These are phyloP conservation scores for Panaeolus cyanescens DNA, from an alignment of 768 basidiomycete genomes.

Conservation along the genomic window DNA sequence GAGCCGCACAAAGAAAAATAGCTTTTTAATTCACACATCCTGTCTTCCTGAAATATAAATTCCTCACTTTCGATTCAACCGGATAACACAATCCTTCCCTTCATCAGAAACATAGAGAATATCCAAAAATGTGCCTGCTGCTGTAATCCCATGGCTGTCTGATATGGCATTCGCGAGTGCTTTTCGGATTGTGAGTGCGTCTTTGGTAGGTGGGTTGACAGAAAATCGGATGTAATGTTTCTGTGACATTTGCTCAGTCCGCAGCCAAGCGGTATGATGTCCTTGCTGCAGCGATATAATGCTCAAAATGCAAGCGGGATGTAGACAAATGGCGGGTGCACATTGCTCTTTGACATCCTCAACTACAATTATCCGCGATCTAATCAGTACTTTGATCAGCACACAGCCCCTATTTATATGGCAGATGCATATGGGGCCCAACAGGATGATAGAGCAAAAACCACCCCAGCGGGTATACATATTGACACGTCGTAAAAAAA, in stretches of 20 bases:
- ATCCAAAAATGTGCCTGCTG: slow-evolving; percentile 56
- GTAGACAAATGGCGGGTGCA: not conserved
- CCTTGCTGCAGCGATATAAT: slow-evolving; percentile 14
- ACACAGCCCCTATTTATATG: slow-evolving; percentile 7
- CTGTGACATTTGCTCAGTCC: slow-evolving; percentile 7
- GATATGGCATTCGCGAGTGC: slow-evolving; percentile 54
- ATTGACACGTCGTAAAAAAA: not conserved
- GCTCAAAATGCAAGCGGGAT: not conserved
- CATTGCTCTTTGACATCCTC: not conserved
- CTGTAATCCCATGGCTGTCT: slow-evolving; percentile 56
- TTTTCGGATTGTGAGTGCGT: slow-evolving; percentile 52
- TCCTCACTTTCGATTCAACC: slow-evolving; percentile 39
- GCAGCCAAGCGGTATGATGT: slow-evolving; percentile 1
- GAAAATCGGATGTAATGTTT: slow-evolving; percentile 52
- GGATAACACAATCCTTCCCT: slow-evolving; percentile 41
- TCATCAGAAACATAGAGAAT: slow-evolving; percentile 53
- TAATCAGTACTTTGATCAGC: not conserved
- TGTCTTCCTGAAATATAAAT: not conserved
- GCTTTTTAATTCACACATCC: not conserved
- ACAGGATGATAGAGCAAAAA: not conserved
- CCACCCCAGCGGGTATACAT: not conserved
- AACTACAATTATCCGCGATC: not conserved
- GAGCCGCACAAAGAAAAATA: not conserved
- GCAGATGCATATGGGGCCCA: slow-evolving; percentile 6
- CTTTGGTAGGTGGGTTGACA: slow-evolving; percentile 37